These are phyloP conservation scores for Polyplosphaeria fusca DNA, from an alignment of 495 filamentous ascomycete genomes.

Conservation along the genomic window DNA sequence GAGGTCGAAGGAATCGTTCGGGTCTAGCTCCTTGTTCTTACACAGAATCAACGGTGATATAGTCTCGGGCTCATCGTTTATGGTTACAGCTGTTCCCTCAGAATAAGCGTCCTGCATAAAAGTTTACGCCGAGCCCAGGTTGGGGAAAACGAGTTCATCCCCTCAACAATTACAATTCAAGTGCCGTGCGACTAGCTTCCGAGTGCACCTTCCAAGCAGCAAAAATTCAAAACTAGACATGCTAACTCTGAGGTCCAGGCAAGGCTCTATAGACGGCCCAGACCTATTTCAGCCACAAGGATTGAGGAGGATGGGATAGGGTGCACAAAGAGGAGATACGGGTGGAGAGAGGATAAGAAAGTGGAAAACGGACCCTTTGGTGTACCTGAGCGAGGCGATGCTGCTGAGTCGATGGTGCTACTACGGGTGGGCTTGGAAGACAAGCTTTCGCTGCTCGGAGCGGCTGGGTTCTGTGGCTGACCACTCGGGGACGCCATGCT, in stretches of 20 bases:
- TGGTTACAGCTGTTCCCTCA: slow-evolving; percentile 37
- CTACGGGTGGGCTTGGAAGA: slow-evolving; percentile 1
- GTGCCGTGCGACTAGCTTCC: too few species aligned
- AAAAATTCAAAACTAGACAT: too few species aligned
- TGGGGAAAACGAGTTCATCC: not conserved
- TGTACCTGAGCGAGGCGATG: slow-evolving; percentile 19
- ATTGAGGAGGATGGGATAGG: too few species aligned
- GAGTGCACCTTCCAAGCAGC: too few species aligned
- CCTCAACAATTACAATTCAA: too few species aligned
- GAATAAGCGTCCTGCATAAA: not conserved
- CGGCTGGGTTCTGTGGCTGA: slow-evolving; percentile 7
- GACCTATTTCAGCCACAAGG: too few species aligned
- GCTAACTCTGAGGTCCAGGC: too few species aligned
- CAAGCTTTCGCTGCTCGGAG: slow-evolving; percentile 18
- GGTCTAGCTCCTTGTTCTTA: slow-evolving; percentile 39
- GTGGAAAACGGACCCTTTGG: too few species aligned
- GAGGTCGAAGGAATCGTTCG: slow-evolving; percentile 30
- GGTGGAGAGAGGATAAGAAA: too few species aligned
- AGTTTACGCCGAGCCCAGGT: not conserved
- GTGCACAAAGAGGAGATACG: too few species aligned
- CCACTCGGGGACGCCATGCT: slow-evolving; percentile 23
- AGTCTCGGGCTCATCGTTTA: slow-evolving; percentile 39
- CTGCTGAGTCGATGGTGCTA: slow-evolving; percentile 10
- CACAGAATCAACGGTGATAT: slow-evolving; percentile 41
- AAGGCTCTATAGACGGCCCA: too few species aligned